Base-by-base conservation (phyloP, 2,329 filamentous ascomycete genomes). In the Plenodomus biglobosus region DNA sequence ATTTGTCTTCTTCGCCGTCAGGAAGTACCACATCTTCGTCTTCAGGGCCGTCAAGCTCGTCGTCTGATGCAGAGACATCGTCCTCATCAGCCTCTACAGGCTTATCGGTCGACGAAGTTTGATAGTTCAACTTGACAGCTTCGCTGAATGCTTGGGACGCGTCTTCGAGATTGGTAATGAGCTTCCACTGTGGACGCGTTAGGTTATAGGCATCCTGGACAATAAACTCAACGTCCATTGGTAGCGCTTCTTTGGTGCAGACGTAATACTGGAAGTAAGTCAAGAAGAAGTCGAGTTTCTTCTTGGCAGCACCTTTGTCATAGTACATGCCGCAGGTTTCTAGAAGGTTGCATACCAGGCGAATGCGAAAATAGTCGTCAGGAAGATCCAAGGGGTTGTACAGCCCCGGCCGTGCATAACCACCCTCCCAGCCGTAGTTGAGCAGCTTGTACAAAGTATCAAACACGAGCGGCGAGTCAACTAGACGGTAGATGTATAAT, bases 241-340 rank as follows among this genome's bases (percentile, higher is more conserved):
- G 94, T 34, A 96, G 74, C 0, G 88, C 80, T 17, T 92, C 85
- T 73, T 99, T 99, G 17, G 89, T 91, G 64, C 88, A 85, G 59
- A 97, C 87, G 73, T 99, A 99, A 72, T 96, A 97, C 78, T 95
- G 92, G 63, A 99, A 90, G 73, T 97, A 97, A 0, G 88, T 92
- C 52, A 99, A 78, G 73, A 97, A 99, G 71, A 96, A 97, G 66
- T 99, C 94, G 8, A 99, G 81, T 74, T 97, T 99, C 78, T 97
- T 97, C 71, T 92, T 95, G 1, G 92, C 89, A 37, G 87, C 85
- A 7, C 95, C 94, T 62, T 92, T 87, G 71, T 94, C 94, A 64
- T 96, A 99, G 75, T 92, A 99, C 71, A 95, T 87, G 45, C 95
- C 94, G 59, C 92, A 97, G 0, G 92, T 96, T 73, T 99, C 95